These are phyloP conservation scores for Termitomyces titanicus DNA, from an alignment of 768 basidiomycete genomes.

Conservation along the genomic window DNA sequence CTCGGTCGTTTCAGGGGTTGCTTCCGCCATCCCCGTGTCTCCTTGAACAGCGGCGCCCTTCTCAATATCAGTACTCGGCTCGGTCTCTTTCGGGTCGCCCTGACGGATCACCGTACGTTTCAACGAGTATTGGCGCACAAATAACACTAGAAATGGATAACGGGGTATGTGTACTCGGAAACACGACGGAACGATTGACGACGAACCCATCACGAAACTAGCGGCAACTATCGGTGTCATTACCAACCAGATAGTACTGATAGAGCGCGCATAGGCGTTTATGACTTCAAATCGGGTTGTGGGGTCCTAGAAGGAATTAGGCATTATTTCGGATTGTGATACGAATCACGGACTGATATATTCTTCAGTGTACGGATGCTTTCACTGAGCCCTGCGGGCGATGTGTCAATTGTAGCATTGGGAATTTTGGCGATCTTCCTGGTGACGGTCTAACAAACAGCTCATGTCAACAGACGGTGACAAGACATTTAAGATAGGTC, in stretches of 20 bases:
- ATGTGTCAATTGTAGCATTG: slow-evolving; percentile 35
- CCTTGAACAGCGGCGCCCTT: slow-evolving; percentile 11
- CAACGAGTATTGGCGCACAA: slow-evolving; percentile 59
- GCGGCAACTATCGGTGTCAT: slow-evolving; percentile 54
- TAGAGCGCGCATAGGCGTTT: slow-evolving; percentile 60
- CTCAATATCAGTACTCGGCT: slow-evolving; percentile 16
- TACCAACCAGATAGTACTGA: slow-evolving; percentile 63
- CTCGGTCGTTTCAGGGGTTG: slow-evolving; percentile 10
- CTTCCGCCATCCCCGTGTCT: slow-evolving; percentile 4
- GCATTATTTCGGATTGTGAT: not conserved
- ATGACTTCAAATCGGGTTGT: slow-evolving; percentile 44
- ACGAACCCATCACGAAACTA: slow-evolving; percentile 48
- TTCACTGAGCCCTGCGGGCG: slow-evolving; percentile 40
- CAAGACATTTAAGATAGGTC: slow-evolving; percentile 13
- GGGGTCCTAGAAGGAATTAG: slow-evolving; percentile 37
- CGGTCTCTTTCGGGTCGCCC: slow-evolving; percentile 29
- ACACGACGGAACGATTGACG: not conserved
- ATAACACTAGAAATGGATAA: slow-evolving; percentile 35
- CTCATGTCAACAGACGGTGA: slow-evolving; percentile 2
- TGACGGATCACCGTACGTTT: slow-evolving; percentile 43
- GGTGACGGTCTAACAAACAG: slow-evolving; percentile 25
- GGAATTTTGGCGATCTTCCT: slow-evolving; percentile 35
- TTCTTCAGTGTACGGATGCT: slow-evolving; percentile 41
- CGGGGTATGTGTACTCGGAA: not conserved
- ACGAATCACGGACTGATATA: slow-evolving; percentile 34